Base-by-base conservation (phyloP, 2,329 filamentous ascomycete genomes). In the Coniochaeta pulveracea region DNA sequence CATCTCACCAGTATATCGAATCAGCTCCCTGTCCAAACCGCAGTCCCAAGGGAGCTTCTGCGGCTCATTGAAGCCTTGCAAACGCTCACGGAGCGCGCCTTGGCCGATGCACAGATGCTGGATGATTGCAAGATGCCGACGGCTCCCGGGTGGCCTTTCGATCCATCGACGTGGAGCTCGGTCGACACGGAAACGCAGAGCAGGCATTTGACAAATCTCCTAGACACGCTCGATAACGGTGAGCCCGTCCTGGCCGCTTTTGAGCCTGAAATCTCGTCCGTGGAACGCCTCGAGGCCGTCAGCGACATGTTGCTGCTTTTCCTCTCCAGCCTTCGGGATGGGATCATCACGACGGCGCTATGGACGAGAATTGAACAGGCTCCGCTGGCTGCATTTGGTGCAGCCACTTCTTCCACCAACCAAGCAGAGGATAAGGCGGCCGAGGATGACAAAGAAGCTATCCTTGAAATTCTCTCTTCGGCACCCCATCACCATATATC, bases 21-120 rank as follows among this genome's bases (percentile, higher is more conserved):
- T 46, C 66, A 62, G 48, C 66, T 57, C 24, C 72, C 68, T 38
- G 70, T 84, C 40, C 75, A 75, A 50, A 79, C 80, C 50, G 89
- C 86, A 9, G 86, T 86, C 2, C 89, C 91, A 1, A 77, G 83
- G 39, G 89, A 95, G 54, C 66, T 96, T 7, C 93, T 94, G 57
- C 79, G 80, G 50, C 71, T 98, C 47, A 95, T 86, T 5, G 85
- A 94, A 52, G 74, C 78, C 9, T 69, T 94, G 11, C 72, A 73
- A 45, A 63, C 54, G 6, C 56, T 76, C 25, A 64, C 63, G 3
- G 73, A 75, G 42, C 63, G 72, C 14, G 65, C 61, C 17, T 52
- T 71, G 6, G 76, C 76, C 1, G 75, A 80, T 32, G 67, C 71
- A 39, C 69, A 69, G 34, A 79, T 80, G 66, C 55, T 80, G 2